These are phyloP conservation scores for Singerocomus rubriflavus DNA, from an alignment of 1,284 basidiomycete genomes.

Conservation along the genomic window DNA sequence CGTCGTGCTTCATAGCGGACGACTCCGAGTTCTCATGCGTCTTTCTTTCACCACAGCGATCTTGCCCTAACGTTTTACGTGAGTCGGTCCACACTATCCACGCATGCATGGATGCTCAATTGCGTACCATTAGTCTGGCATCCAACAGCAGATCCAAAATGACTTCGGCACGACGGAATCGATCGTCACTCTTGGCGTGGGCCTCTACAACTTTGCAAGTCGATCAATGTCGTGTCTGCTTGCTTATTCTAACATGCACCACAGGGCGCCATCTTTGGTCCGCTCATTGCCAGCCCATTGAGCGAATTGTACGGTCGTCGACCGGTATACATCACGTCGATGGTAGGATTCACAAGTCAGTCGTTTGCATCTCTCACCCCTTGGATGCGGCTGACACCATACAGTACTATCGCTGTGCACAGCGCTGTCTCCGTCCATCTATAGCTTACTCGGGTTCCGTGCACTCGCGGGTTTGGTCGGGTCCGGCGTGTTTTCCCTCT, in stretches of 20 bases:
- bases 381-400: constrained; percentile 7
- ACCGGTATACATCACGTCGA: constrained; percentile 23
- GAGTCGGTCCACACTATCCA: not conserved
- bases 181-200: constrained; percentile 29
- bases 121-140: constrained; percentile 21
- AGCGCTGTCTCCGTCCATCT: constrained; percentile 23
- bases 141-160: constrained; percentile 26
- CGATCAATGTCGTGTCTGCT: not conserved
- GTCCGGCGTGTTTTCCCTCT: constrained; percentile 28
- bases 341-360: constrained; percentile 25
- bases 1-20: not conserved
- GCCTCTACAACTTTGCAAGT: constrained; percentile 28
- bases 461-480: constrained; percentile 24
- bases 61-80: constrained; percentile 30
- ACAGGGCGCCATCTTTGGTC: constrained; percentile 28
- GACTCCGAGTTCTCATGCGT: not conserved
- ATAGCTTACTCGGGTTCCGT: constrained; percentile 16
- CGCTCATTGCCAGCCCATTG: constrained; percentile 25
- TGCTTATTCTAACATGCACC: constrained; percentile 1
- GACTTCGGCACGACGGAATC: constrained; percentile 20
- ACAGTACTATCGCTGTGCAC: constrained; percentile 26
- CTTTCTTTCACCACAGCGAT: constrained; percentile 13
- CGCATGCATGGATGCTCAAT: constrained; percentile 3
- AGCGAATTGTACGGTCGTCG: constrained; percentile 29
- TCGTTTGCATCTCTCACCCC: not conserved